phyloP scores from a whole-genome alignment of 371 early-diverging fungal genomes.

The Rhizomucor miehei region DNA sequence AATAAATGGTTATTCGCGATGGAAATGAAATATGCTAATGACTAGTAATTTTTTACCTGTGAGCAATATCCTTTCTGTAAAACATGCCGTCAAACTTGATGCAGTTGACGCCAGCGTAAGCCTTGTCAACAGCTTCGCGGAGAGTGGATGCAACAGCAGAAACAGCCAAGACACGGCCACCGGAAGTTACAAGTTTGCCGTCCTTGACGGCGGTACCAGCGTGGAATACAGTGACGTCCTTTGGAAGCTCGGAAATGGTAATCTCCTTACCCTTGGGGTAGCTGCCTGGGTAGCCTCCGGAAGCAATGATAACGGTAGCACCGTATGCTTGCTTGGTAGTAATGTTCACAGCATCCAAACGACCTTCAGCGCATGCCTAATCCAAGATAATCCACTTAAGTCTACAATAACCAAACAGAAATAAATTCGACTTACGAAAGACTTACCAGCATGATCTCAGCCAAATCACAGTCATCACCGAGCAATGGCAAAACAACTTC shows the following conservation, averaged over 20 bases:
- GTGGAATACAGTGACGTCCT: conserved; percentile 82
- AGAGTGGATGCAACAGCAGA: conserved; percentile 77
- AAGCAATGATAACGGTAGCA: conserved; percentile 90
- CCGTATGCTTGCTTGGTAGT: conserved; percentile 72
- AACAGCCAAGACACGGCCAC: conserved; percentile 94
- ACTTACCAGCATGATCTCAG: conserved; percentile 74
- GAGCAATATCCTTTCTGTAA: conserved; percentile 91
- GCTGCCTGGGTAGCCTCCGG: conserved; percentile 89
- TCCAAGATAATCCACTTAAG: neutral
- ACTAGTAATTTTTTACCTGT: conserved; percentile 36
- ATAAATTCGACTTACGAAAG: neutral
- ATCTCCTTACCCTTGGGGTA: conserved; percentile 85
- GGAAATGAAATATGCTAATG: too few relatives aligned
- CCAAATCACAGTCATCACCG: conserved; percentile 79
- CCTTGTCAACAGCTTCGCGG: conserved; percentile 71
- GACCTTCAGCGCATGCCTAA: conserved; percentile 85
- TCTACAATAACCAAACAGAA: too few relatives aligned
- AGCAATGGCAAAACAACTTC: conserved; percentile 92
- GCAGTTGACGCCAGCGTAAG: conserved; percentile 66
- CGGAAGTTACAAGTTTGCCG: conserved; percentile 75
- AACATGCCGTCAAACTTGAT: conserved; percentile 84
- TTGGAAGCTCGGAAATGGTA: conserved; percentile 44
- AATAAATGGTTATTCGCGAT: neutral
- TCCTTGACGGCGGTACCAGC: conserved; percentile 77
- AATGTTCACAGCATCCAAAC: conserved; percentile 85